phyloP scores from a whole-genome alignment of 208 protist species.

The Leptomonas pyrrhocoris region DNA sequence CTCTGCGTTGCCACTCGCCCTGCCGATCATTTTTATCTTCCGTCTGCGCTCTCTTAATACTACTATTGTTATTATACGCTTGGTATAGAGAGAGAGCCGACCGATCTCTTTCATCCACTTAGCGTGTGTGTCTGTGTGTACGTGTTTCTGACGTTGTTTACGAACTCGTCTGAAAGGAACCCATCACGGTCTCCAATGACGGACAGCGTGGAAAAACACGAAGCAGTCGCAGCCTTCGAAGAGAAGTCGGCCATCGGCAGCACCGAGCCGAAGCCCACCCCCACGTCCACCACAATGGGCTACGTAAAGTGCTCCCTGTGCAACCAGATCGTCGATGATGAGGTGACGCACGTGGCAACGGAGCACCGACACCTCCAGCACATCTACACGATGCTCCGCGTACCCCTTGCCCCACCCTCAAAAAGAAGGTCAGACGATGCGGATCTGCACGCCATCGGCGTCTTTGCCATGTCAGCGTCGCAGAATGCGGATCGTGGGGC shows the following conservation, averaged over 20 bases:
- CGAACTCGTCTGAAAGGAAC: too few species aligned
- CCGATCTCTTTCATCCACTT: too few species aligned
- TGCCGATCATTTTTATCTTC: too few species aligned
- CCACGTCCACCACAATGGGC: not conserved
- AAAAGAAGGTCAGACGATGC: not conserved
- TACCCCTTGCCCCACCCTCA: not conserved
- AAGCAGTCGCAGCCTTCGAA: too few species aligned
- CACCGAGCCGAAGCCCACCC: not conserved
- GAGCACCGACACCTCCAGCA: slow-evolving; percentile 41
- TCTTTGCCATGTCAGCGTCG: slow-evolving; percentile 44
- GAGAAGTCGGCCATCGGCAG: not conserved
- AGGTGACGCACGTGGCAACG: not conserved
- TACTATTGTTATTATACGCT: too few species aligned
- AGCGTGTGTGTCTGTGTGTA: too few species aligned
- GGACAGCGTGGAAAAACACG: not conserved
- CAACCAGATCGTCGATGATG: slow-evolving; percentile 39
- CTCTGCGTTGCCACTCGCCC: too few species aligned
- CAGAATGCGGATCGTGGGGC: slow-evolving; percentile 41
- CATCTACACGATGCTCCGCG: slow-evolving; percentile 9
- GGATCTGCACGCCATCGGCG: slow-evolving; percentile 20
- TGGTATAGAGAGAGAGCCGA: too few species aligned
- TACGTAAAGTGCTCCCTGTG: slow-evolving; percentile 50
- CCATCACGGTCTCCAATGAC: too few species aligned
- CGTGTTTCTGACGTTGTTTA: too few species aligned
- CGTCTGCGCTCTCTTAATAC: too few species aligned